These are phyloP conservation scores for Exophiala calicioides DNA, from an alignment of 2,329 filamentous ascomycete genomes.

Conservation along the genomic window DNA sequence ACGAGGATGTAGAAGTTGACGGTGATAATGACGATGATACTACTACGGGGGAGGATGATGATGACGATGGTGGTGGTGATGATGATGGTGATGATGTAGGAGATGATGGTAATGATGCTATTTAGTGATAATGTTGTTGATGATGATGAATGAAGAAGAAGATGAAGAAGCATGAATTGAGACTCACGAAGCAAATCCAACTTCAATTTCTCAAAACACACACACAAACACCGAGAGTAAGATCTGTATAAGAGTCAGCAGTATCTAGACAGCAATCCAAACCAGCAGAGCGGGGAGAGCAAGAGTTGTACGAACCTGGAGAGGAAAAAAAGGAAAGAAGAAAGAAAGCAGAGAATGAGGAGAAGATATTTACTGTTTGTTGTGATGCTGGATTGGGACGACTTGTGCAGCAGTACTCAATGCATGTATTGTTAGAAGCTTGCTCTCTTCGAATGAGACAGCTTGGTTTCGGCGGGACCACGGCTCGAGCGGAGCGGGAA, in stretches of 20 bases:
- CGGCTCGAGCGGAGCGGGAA: too few relatives aligned
- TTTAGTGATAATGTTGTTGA: background rate
- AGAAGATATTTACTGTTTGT: background rate
- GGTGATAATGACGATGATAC: too few relatives aligned
- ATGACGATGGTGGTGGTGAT: too few relatives aligned
- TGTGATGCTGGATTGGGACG: background rate
- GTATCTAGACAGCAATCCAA: constrained; percentile 10
- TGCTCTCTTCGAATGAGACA: too few relatives aligned
- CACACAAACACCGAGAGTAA: background rate
- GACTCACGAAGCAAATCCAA: too few relatives aligned
- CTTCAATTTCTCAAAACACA: background rate
- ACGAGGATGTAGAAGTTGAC: background rate
- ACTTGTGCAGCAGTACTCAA: constrained; percentile 2
- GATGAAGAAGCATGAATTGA: too few relatives aligned
- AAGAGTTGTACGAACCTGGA: constrained; percentile 5
- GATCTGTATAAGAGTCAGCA: constrained; percentile 14
- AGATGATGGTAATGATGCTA: background rate
- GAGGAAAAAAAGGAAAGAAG: constrained; percentile 2
- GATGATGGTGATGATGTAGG: background rate
- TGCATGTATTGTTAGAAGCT: too few relatives aligned
- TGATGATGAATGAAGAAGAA: too few relatives aligned
- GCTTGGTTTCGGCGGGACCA: too few relatives aligned
- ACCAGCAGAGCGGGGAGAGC: constrained; percentile 4
- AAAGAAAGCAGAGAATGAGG: background rate
- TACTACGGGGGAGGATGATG: too few relatives aligned